Percentiles rank a stretch among this genome's conserved stretches.
These are phyloP conservation scores for Thelephora terrestris DNA, from an alignment of 1,284 basidiomycete species.

Conservation along the genomic window DNA sequence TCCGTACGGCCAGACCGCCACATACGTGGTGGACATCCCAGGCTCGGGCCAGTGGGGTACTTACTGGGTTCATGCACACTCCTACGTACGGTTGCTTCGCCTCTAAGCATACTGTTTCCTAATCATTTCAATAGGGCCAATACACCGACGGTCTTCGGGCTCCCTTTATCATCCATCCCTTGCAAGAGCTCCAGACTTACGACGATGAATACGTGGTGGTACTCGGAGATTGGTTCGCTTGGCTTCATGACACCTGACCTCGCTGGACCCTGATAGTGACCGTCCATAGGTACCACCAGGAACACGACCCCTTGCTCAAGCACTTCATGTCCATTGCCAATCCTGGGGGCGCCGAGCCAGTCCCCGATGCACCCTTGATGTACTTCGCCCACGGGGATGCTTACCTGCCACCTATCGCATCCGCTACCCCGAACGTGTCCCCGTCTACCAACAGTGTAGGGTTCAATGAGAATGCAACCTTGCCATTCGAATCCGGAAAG, in stretches of 20 bases:
- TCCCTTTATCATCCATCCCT: slow-evolving; percentile 66
- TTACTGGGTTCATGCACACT: slow-evolving; percentile 82
- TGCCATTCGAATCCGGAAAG: slow-evolving; percentile 77
- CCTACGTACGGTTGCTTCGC: slow-evolving; percentile 28
- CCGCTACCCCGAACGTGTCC: slow-evolving; percentile 30
- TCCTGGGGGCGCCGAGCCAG: slow-evolving; percentile 80
- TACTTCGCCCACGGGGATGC: slow-evolving; percentile 73
- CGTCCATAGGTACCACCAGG: slow-evolving; percentile 52
- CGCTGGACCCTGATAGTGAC: neutral
- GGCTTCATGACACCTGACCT: neutral
- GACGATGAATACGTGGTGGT: slow-evolving; percentile 89
- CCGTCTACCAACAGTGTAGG: slow-evolving; percentile 49
- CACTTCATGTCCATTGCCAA: slow-evolving; percentile 71
- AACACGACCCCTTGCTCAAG: slow-evolving; percentile 55
- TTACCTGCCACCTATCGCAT: slow-evolving; percentile 55
- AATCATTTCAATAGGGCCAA: slow-evolving; percentile 47
- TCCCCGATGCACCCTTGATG: slow-evolving; percentile 71
- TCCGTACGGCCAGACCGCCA: slow-evolving; percentile 64
- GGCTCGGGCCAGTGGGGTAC: slow-evolving; percentile 71
- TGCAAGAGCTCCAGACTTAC: slow-evolving; percentile 57
- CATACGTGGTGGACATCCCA: slow-evolving; percentile 75
- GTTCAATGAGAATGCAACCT: slow-evolving; percentile 80
- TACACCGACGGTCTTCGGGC: slow-evolving; percentile 82
- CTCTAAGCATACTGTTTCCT: neutral
- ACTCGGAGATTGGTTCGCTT: slow-evolving; percentile 30